Percentiles rank a stretch among this genome's conserved stretches.
These are phyloP conservation scores for Teunomyces aglyptinius DNA, from an alignment of 805 yeast species.

Conservation along the genomic window DNA sequence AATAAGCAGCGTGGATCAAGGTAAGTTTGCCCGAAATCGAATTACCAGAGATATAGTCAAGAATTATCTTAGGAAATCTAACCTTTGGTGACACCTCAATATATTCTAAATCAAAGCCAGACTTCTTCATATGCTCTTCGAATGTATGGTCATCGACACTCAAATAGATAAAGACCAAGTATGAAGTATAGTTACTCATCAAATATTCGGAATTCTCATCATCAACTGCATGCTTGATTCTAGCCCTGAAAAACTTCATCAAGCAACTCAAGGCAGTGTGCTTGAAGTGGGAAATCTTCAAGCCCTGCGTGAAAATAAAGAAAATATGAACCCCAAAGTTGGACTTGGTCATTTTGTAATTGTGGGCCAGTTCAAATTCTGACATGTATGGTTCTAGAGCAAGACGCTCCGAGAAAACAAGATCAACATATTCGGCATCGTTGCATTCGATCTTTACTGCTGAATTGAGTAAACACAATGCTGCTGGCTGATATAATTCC, in stretches of 20 bases:
- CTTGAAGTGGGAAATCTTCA: slow-evolving; percentile 56
- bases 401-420: slow-evolving; percentile 30
- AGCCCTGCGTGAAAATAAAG: slow-evolving; percentile 52
- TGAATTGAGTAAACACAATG: slow-evolving; percentile 28
- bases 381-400: slow-evolving; percentile 42
- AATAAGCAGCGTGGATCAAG: slow-evolving; percentile 28
- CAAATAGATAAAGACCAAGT: slow-evolving; percentile 34
- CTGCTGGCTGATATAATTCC: slow-evolving; percentile 33
- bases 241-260: slow-evolving; percentile 40
- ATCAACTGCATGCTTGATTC: slow-evolving; percentile 31
- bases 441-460: slow-evolving; percentile 22
- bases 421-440: slow-evolving; percentile 24
- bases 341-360: slow-evolving; percentile 35
- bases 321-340: slow-evolving; percentile 55
- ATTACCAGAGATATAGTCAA: slow-evolving; percentile 23
- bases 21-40: slow-evolving; percentile 20
- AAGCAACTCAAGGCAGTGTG: slow-evolving; percentile 47
- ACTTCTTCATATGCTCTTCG: slow-evolving; percentile 19
- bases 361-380: slow-evolving; percentile 42
- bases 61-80: slow-evolving; percentile 26
- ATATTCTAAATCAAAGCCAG: slow-evolving; percentile 16
- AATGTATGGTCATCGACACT: slow-evolving; percentile 25
- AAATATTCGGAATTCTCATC: not conserved
- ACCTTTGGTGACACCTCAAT: slow-evolving; percentile 7
- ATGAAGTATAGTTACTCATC: slow-evolving; percentile 8